Conservation (phyloP, 2,329 filamentous ascomycete species). For the Penicillium brasilianum region DNA sequence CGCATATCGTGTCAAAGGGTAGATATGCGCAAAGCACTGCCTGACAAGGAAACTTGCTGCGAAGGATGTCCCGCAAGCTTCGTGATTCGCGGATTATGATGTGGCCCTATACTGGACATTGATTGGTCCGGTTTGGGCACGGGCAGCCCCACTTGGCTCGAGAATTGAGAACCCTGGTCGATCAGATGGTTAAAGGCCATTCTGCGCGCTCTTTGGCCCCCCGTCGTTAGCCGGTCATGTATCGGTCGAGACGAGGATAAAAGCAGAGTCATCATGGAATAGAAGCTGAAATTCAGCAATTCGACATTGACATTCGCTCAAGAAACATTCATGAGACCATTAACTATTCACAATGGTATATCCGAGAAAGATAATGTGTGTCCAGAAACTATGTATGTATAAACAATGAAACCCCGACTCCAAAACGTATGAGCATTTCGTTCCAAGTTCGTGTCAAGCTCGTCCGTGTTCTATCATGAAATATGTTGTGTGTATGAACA, state of each 20-base stretch:
- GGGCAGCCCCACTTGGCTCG: conserved; percentile 2
- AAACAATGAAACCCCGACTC: neutral
- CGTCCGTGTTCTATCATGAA: neutral
- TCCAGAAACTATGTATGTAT: neutral
- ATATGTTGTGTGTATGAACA: conserved; percentile 5
- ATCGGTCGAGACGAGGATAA: neutral
- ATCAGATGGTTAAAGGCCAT: neutral
- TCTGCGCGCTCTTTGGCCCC: neutral
- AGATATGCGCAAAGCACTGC: neutral
- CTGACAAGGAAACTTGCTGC: neutral
- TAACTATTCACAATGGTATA: neutral
- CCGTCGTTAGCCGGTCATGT: neutral
- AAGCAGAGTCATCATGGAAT: neutral
- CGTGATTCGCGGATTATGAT: neutral
- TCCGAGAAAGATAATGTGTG: neutral
- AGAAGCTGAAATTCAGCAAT: neutral
- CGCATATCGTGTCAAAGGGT: too few species aligned
- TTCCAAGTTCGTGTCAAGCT: neutral
- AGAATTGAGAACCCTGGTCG: neutral
- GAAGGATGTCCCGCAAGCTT: neutral
- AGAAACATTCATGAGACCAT: neutral
- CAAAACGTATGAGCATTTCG: neutral
- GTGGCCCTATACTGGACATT: neutral
- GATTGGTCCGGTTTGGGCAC: neutral
- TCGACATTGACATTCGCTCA: neutral